Evolutionary conservation across 345 rosid species (phyloP).

Genomic region (Citrus australasica): DNA sequence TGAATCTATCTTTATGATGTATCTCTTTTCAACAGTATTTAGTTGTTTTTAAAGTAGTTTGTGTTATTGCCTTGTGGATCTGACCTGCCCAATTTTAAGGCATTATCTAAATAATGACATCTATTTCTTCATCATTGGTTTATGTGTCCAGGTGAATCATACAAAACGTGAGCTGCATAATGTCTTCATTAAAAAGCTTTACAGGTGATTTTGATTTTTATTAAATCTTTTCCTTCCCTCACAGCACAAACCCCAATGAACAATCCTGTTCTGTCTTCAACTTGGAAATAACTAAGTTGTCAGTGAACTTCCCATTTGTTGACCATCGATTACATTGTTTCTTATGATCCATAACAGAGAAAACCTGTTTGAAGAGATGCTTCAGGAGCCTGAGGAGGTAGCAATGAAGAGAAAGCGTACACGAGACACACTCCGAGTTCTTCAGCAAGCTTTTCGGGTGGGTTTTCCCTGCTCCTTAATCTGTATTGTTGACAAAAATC

Average conservation of each 20-base stretch:
- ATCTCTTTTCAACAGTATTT: neutral
- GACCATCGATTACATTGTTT: neutral
- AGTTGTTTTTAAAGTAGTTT: neutral
- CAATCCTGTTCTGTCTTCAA: neutral
- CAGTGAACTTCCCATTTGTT: neutral
- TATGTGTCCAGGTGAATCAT: constrained; percentile 70
- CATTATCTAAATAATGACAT: neutral
- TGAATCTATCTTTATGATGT: neutral
- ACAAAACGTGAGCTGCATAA: constrained; percentile 97
- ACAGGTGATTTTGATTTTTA: constrained; percentile 52
- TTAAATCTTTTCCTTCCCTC: neutral
- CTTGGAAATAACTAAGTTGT: neutral
- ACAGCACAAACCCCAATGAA: neutral
- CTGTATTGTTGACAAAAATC: neutral
- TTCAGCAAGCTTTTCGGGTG: constrained; percentile 93
- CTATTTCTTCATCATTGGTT: constrained; percentile 10
- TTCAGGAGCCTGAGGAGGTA: constrained; percentile 95
- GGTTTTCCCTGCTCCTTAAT: constrained; percentile 23
- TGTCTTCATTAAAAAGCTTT: constrained; percentile 88
- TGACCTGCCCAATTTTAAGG: neutral
- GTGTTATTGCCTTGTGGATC: neutral
- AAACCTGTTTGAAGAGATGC: constrained; percentile 95
- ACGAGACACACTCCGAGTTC: constrained; percentile 76
- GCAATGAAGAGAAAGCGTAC: constrained; percentile 83
- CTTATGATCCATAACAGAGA: constrained; percentile 53